Conservation (phyloP, 2,329 filamentous ascomycete genomes). For the Fusarium udum region DNA sequence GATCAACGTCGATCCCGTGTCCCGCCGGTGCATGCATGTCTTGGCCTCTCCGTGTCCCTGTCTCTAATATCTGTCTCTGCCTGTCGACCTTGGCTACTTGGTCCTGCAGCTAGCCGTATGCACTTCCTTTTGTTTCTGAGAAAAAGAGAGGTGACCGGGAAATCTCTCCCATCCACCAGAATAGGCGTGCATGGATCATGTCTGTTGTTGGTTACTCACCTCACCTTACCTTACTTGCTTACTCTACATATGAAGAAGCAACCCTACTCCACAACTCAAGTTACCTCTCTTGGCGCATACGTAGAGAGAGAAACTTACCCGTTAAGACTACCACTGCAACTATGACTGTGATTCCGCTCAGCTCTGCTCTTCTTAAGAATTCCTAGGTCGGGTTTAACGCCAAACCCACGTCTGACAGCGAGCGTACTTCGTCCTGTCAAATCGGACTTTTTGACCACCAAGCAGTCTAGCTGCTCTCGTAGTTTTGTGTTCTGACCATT, state of each 20-base stretch:
- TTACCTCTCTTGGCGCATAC: neutral
- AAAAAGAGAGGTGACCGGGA: neutral
- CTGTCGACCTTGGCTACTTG: neutral
- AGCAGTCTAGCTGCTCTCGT: neutral
- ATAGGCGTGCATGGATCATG: neutral
- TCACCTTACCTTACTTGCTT: neutral
- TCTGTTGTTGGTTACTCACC: neutral
- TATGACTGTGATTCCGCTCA: neutral
- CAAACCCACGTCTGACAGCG: neutral
- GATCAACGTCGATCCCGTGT: slow-evolving; percentile 41
- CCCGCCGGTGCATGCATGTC: slow-evolving; percentile 11
- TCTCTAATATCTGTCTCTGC: neutral
- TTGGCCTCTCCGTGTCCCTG: slow-evolving; percentile 9
- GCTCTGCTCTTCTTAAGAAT: neutral
- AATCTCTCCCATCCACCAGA: neutral
- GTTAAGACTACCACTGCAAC: neutral
- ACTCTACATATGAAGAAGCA: neutral
- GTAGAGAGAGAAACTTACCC: neutral
- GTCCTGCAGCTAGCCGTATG: neutral
- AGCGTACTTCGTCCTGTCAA: neutral
- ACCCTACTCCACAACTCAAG: neutral
- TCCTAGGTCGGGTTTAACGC: neutral
- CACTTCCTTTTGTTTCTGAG: neutral
- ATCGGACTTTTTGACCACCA: neutral
- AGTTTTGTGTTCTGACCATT: neutral